Evolutionary conservation across 768 basidiomycete genomes (phyloP), one percentile per base, ranked within the genome.

Genomic region (Gyrodon lividus): DNA sequence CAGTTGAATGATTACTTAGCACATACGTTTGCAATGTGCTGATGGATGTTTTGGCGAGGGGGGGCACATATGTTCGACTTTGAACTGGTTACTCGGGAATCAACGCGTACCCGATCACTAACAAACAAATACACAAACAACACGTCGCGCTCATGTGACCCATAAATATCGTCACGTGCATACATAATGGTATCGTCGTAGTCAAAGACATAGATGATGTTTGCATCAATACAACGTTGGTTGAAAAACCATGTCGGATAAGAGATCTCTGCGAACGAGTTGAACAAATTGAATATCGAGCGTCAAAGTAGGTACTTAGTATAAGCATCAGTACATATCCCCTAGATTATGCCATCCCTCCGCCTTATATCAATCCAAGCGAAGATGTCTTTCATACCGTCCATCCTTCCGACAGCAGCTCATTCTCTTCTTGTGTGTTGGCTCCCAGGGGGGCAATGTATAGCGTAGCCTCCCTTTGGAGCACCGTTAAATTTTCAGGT

Each of bases 371-470:
- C 48, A 13, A 16, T 12, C 22, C 23, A 31, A 31, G 31, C 13
- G 19, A 14, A 24, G 26, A 9, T 46, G n/a, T 22, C 39, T 41
- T 17, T 55, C 41, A 62, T 39, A 6, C n/a, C 0, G 54, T 24
- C 58, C 59, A 60, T 16, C 51, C 55, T 13, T 57, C 58, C 20
- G 50, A 50, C 51, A 73, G 38, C 33, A 79, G 23, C 38, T 46
- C 63, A 39, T 67, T 66, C 59, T 82, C 81, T 56, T 82, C 80
- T 2, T 66, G 63, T n/a, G 79, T 74, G 45, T 69, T 76, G 9
- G 71, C 61, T 5, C 77, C 76, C 4, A 62, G 52, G 23, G 71
- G 56, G 8, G 61, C 61, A 24, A 66, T 52, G 19, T 59, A 65
- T n/a, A 78, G 56, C 2, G 43, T 33, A 6, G 43, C 46, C 39